A percentile compares a stretch with the other conserved stretches of the same genome.
Conservation (phyloP, 2,329 filamentous ascomycete species). For the Dothistroma septosporum region DNA sequence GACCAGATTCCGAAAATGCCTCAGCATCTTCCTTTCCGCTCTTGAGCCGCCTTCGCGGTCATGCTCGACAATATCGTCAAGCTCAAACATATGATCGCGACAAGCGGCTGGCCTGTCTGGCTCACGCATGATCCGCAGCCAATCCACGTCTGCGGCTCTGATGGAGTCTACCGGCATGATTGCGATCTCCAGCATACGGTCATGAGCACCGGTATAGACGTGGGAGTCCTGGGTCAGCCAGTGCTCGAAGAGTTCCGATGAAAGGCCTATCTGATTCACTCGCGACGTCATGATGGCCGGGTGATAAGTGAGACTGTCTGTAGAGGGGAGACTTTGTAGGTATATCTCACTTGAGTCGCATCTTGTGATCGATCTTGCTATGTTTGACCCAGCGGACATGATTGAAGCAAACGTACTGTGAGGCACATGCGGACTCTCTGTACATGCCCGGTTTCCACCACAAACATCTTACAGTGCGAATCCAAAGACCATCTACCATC, state of each 20-base stretch:
- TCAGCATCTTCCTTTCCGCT: not conserved
- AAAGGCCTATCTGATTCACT: not conserved
- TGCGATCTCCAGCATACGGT: not conserved
- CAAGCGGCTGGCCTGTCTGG: not conserved
- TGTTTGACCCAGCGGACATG: too few species aligned
- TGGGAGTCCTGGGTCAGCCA: not conserved
- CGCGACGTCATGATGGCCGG: too few species aligned
- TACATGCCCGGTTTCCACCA: too few species aligned
- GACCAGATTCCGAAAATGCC: not conserved
- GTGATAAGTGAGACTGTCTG: too few species aligned
- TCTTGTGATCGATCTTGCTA: too few species aligned
- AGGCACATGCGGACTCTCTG: too few species aligned
- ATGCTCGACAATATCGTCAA: not conserved
- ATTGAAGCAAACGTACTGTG: too few species aligned
- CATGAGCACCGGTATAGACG: not conserved
- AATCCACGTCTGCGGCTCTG: not conserved
- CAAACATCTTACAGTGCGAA: too few species aligned
- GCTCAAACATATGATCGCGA: not conserved
- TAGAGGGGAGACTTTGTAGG: too few species aligned
- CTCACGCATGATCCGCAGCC: not conserved
- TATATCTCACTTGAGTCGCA: too few species aligned
- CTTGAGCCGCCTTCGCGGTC: not conserved
- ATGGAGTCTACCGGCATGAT: not conserved
- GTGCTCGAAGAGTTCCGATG: not conserved
- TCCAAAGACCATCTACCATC: too few species aligned